phyloP scores from a whole-genome alignment of 768 basidiomycete species.

The Leccinum boreale region DNA sequence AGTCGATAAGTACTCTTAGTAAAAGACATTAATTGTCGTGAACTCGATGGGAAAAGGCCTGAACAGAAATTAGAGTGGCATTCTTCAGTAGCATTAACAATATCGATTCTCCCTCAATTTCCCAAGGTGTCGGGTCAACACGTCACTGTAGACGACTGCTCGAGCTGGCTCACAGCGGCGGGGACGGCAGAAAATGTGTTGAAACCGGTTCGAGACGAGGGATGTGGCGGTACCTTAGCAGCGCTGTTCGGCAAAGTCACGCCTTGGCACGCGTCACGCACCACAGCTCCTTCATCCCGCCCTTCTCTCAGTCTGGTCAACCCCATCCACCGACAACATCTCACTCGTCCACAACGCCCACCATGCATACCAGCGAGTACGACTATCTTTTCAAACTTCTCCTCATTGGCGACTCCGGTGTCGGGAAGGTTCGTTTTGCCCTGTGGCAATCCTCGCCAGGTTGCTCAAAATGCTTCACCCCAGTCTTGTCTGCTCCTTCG shows the following conservation, averaged over 20 bases:
- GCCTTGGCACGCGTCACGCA: slow-evolving; percentile 33
- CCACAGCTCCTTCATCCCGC: slow-evolving; percentile 33
- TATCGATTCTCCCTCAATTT: background rate
- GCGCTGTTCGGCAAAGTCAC: slow-evolving; percentile 27
- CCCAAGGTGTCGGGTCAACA: background rate
- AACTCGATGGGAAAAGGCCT: background rate
- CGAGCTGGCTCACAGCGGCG: background rate
- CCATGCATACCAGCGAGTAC: slow-evolving; percentile 91
- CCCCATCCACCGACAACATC: slow-evolving; percentile 34
- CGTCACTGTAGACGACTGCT: background rate
- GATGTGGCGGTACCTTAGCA: slow-evolving; percentile 24
- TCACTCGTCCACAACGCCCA: slow-evolving; percentile 27
- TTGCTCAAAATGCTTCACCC: slow-evolving; percentile 28
- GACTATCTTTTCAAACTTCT: slow-evolving; percentile 96
- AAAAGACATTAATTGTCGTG: background rate
- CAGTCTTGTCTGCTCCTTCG: slow-evolving; percentile 91
- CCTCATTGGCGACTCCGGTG: slow-evolving; percentile 94
- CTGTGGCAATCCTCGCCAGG: slow-evolving; percentile 12
- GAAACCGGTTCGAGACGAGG: slow-evolving; percentile 5
- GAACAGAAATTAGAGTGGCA: background rate
- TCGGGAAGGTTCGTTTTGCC: slow-evolving; percentile 68
- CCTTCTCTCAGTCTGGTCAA: slow-evolving; percentile 25
- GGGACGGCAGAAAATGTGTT: background rate
- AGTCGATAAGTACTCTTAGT: background rate
- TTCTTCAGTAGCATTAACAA: background rate